phyloP scores from a whole-genome alignment of 371 early-diverging fungal species.

The Apophysomyces trapeziformis region DNA sequence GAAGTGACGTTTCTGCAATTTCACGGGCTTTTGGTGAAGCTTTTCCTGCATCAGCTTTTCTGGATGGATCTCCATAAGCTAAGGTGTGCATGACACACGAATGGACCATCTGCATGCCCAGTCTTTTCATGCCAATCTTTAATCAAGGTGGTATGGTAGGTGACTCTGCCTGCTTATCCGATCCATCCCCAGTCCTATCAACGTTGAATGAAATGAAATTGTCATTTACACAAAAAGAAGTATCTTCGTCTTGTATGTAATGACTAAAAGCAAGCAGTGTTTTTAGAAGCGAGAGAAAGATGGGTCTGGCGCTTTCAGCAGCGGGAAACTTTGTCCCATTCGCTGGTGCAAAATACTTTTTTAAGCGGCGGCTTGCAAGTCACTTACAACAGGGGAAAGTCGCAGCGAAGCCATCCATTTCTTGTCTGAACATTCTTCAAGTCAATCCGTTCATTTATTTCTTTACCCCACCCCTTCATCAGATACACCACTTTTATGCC shows the following conservation, averaged over 20 bases:
- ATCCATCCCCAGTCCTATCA: conserved; percentile 4
- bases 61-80: conserved; percentile 14
- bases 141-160: not conserved
- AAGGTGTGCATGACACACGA: conserved; percentile 10
- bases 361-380: too few relatives aligned
- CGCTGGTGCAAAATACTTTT: too few relatives aligned
- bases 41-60: conserved; percentile 1
- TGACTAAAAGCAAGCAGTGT: conserved; percentile 2
- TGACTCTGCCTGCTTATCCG: conserved; percentile 1
- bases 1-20: conserved; percentile 11
- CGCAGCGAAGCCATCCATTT: too few relatives aligned
- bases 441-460: too few relatives aligned
- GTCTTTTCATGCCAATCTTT: not conserved
- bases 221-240: conserved; percentile 2
- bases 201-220: conserved; percentile 5
- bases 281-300: conserved; percentile 8
- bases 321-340: too few relatives aligned
- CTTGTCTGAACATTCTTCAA: too few relatives aligned
- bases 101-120: not conserved
- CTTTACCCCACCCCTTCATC: too few relatives aligned
- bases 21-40: not conserved
- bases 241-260: conserved; percentile 6
- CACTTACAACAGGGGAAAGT: too few relatives aligned
- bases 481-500: conserved; percentile 2
- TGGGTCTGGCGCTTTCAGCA: not conserved